These are phyloP conservation scores for Yamadazyma sp. DNA, from an alignment of 1,139 yeast species.

Conservation along the genomic window DNA sequence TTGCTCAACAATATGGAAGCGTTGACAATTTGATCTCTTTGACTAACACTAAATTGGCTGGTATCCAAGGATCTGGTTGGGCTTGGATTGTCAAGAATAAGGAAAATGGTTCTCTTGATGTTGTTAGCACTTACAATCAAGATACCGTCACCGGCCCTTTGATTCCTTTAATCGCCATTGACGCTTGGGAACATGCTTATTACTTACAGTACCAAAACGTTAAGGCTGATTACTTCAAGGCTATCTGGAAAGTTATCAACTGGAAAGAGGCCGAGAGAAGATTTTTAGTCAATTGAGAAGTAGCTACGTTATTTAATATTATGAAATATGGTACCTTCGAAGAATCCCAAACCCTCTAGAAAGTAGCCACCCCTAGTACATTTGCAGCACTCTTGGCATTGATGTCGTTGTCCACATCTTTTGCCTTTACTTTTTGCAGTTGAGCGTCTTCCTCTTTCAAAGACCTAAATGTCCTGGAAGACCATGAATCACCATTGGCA, in stretches of 20 bases:
- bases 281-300: constrained; percentile 17
- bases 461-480: constrained; percentile 62
- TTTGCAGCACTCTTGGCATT: constrained; percentile 86
- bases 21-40: constrained; percentile 38
- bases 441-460: constrained; percentile 32
- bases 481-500: constrained; percentile 60
- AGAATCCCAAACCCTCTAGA: constrained; percentile 28
- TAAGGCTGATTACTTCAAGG: constrained; percentile 48
- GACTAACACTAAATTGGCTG: constrained; percentile 42
- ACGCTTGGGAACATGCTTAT: constrained; percentile 55
- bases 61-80: constrained; percentile 53
- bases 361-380: constrained; percentile 73
- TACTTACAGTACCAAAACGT: constrained; percentile 51
- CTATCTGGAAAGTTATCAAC: constrained; percentile 50
- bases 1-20: constrained; percentile 40
- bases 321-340: too few species aligned
- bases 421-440: constrained; percentile 18
- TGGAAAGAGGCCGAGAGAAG: constrained; percentile 49
- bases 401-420: constrained; percentile 28
- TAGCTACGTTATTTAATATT: constrained; percentile 1
- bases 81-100: constrained; percentile 46
- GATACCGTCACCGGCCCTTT: constrained; percentile 45
- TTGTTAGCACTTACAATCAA: constrained; percentile 45
- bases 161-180: constrained; percentile 47
- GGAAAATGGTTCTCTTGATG: constrained; percentile 42